These are phyloP conservation scores for Ceratocystis ficicola DNA, from an alignment of 2,329 filamentous ascomycete species.

Conservation along the genomic window DNA sequence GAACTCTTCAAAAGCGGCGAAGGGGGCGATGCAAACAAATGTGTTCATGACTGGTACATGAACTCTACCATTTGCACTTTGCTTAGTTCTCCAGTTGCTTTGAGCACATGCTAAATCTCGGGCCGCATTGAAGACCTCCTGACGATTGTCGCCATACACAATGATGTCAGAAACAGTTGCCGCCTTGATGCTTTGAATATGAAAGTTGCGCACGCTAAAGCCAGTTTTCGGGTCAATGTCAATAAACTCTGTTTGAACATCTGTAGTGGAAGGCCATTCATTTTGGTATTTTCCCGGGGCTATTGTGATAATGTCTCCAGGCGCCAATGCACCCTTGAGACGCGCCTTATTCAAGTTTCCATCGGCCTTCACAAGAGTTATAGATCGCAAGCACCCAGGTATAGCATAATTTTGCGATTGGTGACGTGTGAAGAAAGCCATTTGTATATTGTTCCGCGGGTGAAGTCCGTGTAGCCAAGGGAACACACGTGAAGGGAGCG, in stretches of 20 bases:
- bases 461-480: conserved; percentile 94
- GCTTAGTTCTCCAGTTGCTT: conserved; percentile 55
- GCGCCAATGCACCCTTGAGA: conserved; percentile 75
- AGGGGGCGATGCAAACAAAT: conserved; percentile 57
- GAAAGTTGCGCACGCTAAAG: conserved; percentile 93
- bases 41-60: conserved; percentile 64
- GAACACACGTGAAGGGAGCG: conserved; percentile 75
- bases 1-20: conserved; percentile 57
- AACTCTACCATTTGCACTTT: conserved; percentile 39
- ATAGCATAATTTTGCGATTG: conserved; percentile 59
- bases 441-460: conserved; percentile 74
- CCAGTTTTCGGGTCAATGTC: conserved; percentile 79
- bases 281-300: conserved; percentile 60
- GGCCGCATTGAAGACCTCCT: conserved; percentile 48
- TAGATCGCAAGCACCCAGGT: conserved; percentile 57
- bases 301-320: conserved; percentile 14
- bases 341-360: conserved; percentile 62
- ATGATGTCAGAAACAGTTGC: conserved; percentile 84
- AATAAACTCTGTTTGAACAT: conserved; percentile 50
- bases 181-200: conserved; percentile 83
- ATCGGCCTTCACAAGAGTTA: conserved; percentile 81
- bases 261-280: conserved; percentile 22
- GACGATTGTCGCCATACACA: conserved; percentile 67
- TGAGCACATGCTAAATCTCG: conserved; percentile 67
- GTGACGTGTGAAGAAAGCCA: conserved; percentile 76